Evolutionary conservation across 2,329 filamentous ascomycete genomes (phyloP).

Genomic region (Penicillium sp.): DNA sequence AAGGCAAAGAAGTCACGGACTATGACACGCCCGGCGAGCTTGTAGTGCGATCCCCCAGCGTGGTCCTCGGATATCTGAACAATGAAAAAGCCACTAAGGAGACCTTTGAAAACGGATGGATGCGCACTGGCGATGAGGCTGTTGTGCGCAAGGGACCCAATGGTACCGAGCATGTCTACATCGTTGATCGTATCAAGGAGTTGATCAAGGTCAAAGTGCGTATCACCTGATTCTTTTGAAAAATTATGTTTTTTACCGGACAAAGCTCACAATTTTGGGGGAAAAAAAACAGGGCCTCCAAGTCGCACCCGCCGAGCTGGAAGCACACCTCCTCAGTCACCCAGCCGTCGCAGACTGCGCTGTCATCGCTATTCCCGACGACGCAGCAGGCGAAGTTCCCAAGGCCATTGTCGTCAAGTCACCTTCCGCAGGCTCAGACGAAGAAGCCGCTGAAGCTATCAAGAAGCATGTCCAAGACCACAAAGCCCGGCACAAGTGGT

Average conservation of each 20-base stretch:
- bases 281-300: constrained; percentile 58
- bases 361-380: constrained; percentile 67
- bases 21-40: constrained; percentile 76
- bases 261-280: not conserved
- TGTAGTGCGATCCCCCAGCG: constrained; percentile 67
- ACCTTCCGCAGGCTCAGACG: constrained; percentile 46
- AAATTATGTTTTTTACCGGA: too few relatives aligned
- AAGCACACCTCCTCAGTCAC: constrained; percentile 71
- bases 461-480: constrained; percentile 54
- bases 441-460: constrained; percentile 46
- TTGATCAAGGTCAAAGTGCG: constrained; percentile 70
- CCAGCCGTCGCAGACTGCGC: constrained; percentile 70
- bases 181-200: constrained; percentile 77
- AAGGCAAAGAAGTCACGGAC: constrained; percentile 64
- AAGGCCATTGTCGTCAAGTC: constrained; percentile 61
- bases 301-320: constrained; percentile 77
- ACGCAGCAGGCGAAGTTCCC: constrained; percentile 55
- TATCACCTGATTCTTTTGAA: not conserved
- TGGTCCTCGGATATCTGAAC: constrained; percentile 78
- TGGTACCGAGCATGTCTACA: constrained; percentile 74
- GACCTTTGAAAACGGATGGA: constrained; percentile 74
- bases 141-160: constrained; percentile 57
- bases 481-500: constrained; percentile 58
- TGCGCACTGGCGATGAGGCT: constrained; percentile 81
- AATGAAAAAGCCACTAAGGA: constrained; percentile 77